Conservation (phyloP, 129 eudicot genomes). For the Calendula officinalis region DNA sequence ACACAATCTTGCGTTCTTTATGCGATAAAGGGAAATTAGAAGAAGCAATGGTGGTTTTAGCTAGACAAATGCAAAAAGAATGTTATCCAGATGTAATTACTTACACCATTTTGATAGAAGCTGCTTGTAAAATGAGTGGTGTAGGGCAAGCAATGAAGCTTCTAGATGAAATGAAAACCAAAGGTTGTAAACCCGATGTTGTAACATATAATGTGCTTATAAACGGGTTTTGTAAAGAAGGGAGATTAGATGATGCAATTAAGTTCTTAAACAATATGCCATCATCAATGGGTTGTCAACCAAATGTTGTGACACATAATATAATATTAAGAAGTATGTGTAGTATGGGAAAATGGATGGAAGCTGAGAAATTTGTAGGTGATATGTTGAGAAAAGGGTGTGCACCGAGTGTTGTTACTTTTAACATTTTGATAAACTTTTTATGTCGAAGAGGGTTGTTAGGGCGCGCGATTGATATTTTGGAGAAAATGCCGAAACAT, state of each 20-base stretch:
- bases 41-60: conserved; percentile 71
- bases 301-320: conserved; percentile 73
- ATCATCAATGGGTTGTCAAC: conserved; percentile 57
- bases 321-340: conserved; percentile 70
- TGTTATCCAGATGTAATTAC: conserved; percentile 84
- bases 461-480: conserved; percentile 66
- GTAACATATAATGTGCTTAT: conserved; percentile 86
- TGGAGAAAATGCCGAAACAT: conserved; percentile 77
- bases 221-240: conserved; percentile 81
- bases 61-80: conserved; percentile 50
- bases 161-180: conserved; percentile 72
- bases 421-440: conserved; percentile 76
- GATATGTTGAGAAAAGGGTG: conserved; percentile 75
- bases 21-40: conserved; percentile 73
- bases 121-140: conserved; percentile 74
- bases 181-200: conserved; percentile 83
- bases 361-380: conserved; percentile 69
- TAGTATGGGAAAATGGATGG: conserved; percentile 84
- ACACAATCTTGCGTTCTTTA: conserved; percentile 60
- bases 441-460: conserved; percentile 62
- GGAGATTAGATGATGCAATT: conserved; percentile 71
- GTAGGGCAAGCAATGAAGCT: conserved; percentile 86
- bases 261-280: conserved; percentile 65
- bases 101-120: conserved; percentile 83
- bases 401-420: conserved; percentile 82